phyloP scores from a whole-genome alignment of 345 rosid genomes.

The Clarkia xantiana region DNA sequence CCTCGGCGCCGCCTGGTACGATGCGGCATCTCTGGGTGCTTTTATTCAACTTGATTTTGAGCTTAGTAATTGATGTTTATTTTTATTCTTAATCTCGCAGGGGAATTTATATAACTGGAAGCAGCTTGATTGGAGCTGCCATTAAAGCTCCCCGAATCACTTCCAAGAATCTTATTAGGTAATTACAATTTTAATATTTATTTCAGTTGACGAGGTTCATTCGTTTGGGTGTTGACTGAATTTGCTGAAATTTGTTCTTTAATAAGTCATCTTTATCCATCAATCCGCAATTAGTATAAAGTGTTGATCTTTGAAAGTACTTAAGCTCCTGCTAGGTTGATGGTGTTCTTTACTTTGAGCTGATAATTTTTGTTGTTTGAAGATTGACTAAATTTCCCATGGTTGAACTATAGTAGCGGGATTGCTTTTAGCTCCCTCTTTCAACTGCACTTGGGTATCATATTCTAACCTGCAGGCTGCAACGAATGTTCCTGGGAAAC shows the following conservation, averaged over 20 bases:
- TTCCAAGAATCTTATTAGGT: conserved; percentile 96
- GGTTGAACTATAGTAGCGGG: too few relatives aligned
- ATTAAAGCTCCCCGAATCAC: conserved; percentile 96
- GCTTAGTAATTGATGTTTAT: not conserved
- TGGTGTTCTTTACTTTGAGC: too few relatives aligned
- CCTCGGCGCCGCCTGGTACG: conserved; percentile 98
- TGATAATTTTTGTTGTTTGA: too few relatives aligned
- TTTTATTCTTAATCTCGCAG: conserved; percentile 13
- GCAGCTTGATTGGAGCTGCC: conserved; percentile 99
- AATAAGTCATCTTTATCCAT: too few relatives aligned
- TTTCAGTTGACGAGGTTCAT: not conserved
- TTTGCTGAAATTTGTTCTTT: not conserved
- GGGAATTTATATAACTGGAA: conserved; percentile 96
- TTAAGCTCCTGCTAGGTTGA: too few relatives aligned
- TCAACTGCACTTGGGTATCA: too few relatives aligned
- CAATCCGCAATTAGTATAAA: too few relatives aligned
- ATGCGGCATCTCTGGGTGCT: not conserved
- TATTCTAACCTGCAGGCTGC: too few relatives aligned
- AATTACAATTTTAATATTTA: not conserved
- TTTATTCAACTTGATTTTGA: not conserved
- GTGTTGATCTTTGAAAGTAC: too few relatives aligned
- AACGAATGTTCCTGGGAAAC: too few relatives aligned
- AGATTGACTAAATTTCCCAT: too few relatives aligned
- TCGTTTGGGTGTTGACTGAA: not conserved
- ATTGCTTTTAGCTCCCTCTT: too few relatives aligned